A percentile compares a stretch with the other conserved stretches of the same genome.
phyloP scores from a whole-genome alignment of 441 rosid species.

The Biscutella auriculata region DNA sequence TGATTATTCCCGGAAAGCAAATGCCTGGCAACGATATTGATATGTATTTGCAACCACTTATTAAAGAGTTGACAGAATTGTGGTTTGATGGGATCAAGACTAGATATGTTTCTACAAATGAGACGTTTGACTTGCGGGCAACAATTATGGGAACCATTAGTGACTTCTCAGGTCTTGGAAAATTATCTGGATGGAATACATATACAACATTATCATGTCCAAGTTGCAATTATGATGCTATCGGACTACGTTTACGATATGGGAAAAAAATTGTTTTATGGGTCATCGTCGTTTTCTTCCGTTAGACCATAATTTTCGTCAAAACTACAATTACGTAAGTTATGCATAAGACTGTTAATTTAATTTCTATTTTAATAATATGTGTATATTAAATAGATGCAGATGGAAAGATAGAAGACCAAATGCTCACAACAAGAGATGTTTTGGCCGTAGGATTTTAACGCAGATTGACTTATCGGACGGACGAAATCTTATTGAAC shows the following conservation, averaged over 20 bases:
- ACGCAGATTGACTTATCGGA: too few relatives aligned
- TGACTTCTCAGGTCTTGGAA: not conserved
- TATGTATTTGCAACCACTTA: not conserved
- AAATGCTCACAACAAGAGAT: not conserved
- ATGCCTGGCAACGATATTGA: slow-evolving; percentile 2
- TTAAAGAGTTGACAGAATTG: not conserved
- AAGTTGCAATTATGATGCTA: not conserved
- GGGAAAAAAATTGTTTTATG: not conserved
- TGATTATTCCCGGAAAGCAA: not conserved
- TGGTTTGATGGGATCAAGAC: not conserved
- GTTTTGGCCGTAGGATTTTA: too few relatives aligned
- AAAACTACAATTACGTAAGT: too few relatives aligned
- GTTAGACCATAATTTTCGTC: not conserved
- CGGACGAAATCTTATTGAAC: too few relatives aligned
- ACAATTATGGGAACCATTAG: not conserved
- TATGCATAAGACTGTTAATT: too few relatives aligned
- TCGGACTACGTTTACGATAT: not conserved
- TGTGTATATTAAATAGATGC: not conserved
- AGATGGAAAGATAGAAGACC: not conserved
- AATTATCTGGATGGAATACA: not conserved
- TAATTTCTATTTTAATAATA: too few relatives aligned
- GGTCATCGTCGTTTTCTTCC: not conserved
- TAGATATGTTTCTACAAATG: not conserved
- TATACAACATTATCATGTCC: not conserved
- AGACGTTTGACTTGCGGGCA: not conserved